Base-by-base conservation (phyloP, 768 basidiomycete genomes). In the Fibroporia radiculosa region DNA sequence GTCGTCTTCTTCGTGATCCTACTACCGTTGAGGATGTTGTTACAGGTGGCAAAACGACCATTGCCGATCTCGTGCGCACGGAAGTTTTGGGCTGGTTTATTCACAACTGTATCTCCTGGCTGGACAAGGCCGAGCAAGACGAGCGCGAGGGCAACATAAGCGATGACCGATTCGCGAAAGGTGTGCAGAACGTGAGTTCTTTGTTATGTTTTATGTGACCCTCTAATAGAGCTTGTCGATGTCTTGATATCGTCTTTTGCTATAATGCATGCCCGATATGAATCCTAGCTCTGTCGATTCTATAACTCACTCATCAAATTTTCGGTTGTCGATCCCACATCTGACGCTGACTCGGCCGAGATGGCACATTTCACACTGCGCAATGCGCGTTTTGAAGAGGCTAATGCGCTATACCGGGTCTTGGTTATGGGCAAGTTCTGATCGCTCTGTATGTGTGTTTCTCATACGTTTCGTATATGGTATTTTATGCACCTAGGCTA, bases 301-400 rank as follows among this genome's bases (percentile, higher is more conserved):
- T 89, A 80, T 59, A 65, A 66, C 48, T 80, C 84, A 0, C 69
- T 90, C 38, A 73, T 87, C 65, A 83, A 81, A 57, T 67, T 77
- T 6, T 63, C 63, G 39, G 74, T 88, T 55, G 72, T 86, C 44
- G 82, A 85, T 54, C 70, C 76, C 2, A 69, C 68, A n/a, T 58
- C 56, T 4, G 60, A 59, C 49, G 84, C 86, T 45, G 84, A 90
- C 56, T 75, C 80, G 0, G 73, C 82, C 4, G 87, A 87, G 65
- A 87, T 90, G 74, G 72, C 74, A 4, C 82, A 86, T 57, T 90
- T 90, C 54, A 77, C 78, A 34, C 69, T 90, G 38, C 74, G 77
- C 29, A 71, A 85, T 54, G 73, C 87, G 10, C 73, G 80, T 2
- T 80, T 87, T 47, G 84, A 85, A 57, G 86, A 89, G 52, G 86